A percentile compares a stretch with the other conserved stretches of the same genome.
These are phyloP conservation scores for Saturnispora ahearnii DNA, from an alignment of 805 yeast genomes.

Conservation along the genomic window DNA sequence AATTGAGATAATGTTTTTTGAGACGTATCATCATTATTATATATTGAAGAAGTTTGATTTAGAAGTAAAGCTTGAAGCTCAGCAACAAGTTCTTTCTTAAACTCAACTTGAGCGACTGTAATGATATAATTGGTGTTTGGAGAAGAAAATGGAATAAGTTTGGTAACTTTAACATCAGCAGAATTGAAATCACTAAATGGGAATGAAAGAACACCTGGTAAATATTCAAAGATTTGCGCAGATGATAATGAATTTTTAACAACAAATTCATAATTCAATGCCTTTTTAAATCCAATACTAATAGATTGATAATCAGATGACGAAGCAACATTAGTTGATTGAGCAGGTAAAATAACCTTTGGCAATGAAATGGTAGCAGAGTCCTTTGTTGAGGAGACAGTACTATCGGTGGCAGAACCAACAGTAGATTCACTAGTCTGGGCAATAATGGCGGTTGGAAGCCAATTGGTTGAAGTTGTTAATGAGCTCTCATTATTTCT, in stretches of 20 bases:
- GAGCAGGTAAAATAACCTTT: conserved; percentile 60
- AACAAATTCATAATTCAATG: conserved; percentile 78
- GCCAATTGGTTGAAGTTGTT: conserved; percentile 7
- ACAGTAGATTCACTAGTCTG: conserved; percentile 5
- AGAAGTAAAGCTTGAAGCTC: conserved; percentile 42
- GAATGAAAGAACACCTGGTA: conserved; percentile 62
- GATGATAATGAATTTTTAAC: conserved; percentile 64
- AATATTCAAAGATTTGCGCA: conserved; percentile 76
- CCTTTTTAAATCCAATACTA: conserved; percentile 68
- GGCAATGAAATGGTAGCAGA: conserved; percentile 50
- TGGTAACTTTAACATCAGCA: conserved; percentile 45
- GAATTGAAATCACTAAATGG: conserved; percentile 39
- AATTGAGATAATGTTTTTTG: conserved; percentile 50
- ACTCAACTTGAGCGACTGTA: conserved; percentile 82
- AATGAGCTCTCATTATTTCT: background rate
- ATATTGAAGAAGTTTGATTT: conserved; percentile 48
- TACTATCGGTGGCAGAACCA: background rate
- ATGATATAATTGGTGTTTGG: conserved; percentile 52
- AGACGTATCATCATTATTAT: conserved; percentile 47
- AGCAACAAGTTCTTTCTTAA: conserved; percentile 48
- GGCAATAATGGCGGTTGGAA: conserved; percentile 14
- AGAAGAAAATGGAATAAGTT: conserved; percentile 69
- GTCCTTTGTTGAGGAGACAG: conserved; percentile 21
- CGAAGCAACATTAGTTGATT: conserved; percentile 21
- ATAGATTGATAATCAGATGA: conserved; percentile 46